Conservation (phyloP, 2,329 filamentous ascomycete genomes). For the Pestalotiopsis sp. region DNA sequence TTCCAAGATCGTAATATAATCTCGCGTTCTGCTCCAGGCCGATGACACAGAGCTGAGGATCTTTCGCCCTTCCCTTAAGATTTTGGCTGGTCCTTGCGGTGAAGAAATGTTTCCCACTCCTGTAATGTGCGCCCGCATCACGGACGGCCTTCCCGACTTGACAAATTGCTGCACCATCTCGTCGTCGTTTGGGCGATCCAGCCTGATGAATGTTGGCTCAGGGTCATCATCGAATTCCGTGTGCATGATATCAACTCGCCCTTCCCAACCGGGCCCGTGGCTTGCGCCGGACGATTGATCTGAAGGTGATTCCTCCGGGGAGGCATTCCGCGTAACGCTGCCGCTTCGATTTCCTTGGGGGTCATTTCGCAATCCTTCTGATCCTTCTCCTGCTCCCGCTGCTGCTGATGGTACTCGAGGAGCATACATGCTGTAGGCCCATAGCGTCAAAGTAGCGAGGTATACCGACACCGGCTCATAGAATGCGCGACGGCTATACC, state of each 20-base stretch:
- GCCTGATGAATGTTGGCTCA: conserved; percentile 2
- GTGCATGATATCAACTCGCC: no score
- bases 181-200: conserved; percentile 3
- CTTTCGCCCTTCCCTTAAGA: not conserved
- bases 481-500: not conserved
- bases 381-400: no score
- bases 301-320: not conserved
- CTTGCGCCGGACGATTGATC: not conserved
- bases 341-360: not conserved
- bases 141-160: not conserved
- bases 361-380: no score
- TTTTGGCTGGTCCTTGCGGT: not conserved
- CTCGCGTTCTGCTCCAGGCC: not conserved
- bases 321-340: not conserved
- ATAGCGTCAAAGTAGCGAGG: conserved; percentile 29
- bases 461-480: conserved; percentile 21
- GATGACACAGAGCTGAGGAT: not conserved
- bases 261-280: not conserved
- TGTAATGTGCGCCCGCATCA: not conserved
- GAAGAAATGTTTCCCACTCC: conserved; percentile 2
- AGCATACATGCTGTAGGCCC: conserved; percentile 27
- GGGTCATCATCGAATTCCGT: not conserved
- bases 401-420: not conserved
- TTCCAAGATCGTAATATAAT: not conserved
- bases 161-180: conserved; percentile 6